Conservation (phyloP, 2,329 filamentous ascomycete species). For the Raffaelea ambrosiae region DNA sequence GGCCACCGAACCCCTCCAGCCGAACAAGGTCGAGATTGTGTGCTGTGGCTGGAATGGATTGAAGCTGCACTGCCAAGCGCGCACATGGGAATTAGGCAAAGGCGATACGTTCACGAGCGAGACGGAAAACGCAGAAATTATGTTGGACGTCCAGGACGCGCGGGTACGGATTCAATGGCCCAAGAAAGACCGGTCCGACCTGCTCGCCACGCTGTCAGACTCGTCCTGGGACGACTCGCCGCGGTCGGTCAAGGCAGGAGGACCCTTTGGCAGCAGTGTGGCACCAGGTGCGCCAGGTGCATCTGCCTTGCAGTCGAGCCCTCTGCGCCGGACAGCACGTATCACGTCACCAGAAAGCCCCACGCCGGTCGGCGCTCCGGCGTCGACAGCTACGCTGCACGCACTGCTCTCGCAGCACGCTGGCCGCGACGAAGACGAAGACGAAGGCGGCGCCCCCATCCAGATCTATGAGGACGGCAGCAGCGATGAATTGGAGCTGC, state of each 20-base stretch:
- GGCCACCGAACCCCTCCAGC: slow-evolving; percentile 56
- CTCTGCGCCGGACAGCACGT: slow-evolving; percentile 45
- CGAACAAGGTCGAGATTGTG: slow-evolving; percentile 75
- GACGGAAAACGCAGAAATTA: slow-evolving; percentile 79
- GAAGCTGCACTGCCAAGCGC: slow-evolving; percentile 84
- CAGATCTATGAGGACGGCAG: slow-evolving; percentile 67
- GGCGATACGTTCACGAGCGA: slow-evolving; percentile 86
- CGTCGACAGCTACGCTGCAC: slow-evolving; percentile 33
- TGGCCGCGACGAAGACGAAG: slow-evolving; percentile 17
- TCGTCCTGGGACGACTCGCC: slow-evolving; percentile 64
- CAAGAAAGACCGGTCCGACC: slow-evolving; percentile 32
- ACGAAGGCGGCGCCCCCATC: slow-evolving; percentile 34
- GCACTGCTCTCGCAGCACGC: slow-evolving; percentile 30
- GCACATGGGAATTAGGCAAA: slow-evolving; percentile 77
- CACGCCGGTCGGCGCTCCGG: slow-evolving; percentile 36
- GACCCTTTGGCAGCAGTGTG: not conserved
- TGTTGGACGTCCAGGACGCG: slow-evolving; percentile 90
- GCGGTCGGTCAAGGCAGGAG: slow-evolving; percentile 19
- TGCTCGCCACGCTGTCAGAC: slow-evolving; percentile 47
- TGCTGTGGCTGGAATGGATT: slow-evolving; percentile 96
- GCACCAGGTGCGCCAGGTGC: slow-evolving; percentile 15
- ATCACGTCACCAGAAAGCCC: slow-evolving; percentile 70
- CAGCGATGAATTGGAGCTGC: slow-evolving; percentile 43
- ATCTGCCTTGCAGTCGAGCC: slow-evolving; percentile 46
- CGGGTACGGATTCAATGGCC: slow-evolving; percentile 90